Conservation (phyloP, 1,139 yeast species). For the Saccharomyces pastorianus region DNA sequence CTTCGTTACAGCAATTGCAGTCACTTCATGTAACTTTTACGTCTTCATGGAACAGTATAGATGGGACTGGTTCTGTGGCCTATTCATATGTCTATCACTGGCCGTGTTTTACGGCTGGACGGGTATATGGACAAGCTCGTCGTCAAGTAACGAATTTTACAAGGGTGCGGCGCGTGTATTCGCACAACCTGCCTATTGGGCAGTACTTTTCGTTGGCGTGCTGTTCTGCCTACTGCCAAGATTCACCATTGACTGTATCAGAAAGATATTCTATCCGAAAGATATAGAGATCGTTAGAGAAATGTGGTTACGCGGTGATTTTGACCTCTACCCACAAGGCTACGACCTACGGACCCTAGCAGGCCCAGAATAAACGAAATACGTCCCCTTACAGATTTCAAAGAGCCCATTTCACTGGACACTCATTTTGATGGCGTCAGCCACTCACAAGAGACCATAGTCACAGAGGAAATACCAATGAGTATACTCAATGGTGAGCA, state of each 20-base stretch:
- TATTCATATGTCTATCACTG: conserved; percentile 56
- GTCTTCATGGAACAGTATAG: conserved; percentile 74
- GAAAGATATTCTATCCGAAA: conserved; percentile 56
- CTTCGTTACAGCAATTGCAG: conserved; percentile 70
- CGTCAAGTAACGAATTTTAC: conserved; percentile 61
- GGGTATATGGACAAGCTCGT: conserved; percentile 72
- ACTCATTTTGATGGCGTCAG: conserved; percentile 6
- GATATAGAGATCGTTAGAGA: conserved; percentile 87
- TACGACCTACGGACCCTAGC: conserved; percentile 60
- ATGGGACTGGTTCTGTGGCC: conserved; percentile 88
- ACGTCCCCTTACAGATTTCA: background rate
- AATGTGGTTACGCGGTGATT: conserved; percentile 52
- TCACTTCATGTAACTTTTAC: conserved; percentile 70
- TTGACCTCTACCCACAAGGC: conserved; percentile 45
- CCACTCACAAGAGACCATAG: conserved; percentile 19
- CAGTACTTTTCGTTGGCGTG: conserved; percentile 63
- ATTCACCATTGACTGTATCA: conserved; percentile 54
- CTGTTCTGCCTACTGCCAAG: conserved; percentile 72
- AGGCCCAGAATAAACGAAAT: conserved; percentile 28
- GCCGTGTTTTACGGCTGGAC: conserved; percentile 78
- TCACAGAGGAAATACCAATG: conserved; percentile 29
- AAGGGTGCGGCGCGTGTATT: conserved; percentile 67
- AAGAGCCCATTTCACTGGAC: background rate
- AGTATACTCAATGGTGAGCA: conserved; percentile 18
- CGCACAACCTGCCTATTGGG: conserved; percentile 78